Evolutionary conservation across 108 stramenopile genomes (phyloP), one percentile per base, ranked within the genome.

Genomic region (Pseudonitzschia multiseries): DNA sequence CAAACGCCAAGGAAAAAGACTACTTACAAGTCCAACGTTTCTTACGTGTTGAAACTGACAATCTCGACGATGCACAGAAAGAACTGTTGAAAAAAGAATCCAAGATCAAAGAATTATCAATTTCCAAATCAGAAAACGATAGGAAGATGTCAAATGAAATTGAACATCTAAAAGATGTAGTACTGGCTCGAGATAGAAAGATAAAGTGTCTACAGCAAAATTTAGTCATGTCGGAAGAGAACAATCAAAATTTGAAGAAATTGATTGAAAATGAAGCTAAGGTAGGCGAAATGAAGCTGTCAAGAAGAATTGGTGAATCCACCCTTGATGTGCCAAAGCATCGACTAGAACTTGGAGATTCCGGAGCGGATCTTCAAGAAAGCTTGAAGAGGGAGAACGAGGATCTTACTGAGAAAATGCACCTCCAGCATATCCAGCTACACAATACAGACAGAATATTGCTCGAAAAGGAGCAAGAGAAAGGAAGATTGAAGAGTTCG

Each of bases 351-450:
- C 4, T 14, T 15, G 6, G 15, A 22, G 29, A 28, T 10, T 14
- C 27, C 29, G 40, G 36, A 40, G 33, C 1, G n/a, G 26, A 31
- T 14, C 29, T 59, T 8, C 29, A 31, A n/a, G 17, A 59, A 28
- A 59, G 36, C n/a, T 21, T 62, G 32, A 62, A 62, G 36, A 29
- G 40, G 40, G 33, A 62, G 31, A 40, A 40, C 33, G 61, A 62
- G 32, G 12, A 31, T 33, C 31, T 62, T 13, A 10, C 17, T 4
- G n/a, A 46, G 46, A 51, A 51, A 41, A 29, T 41, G 21, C 18
- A 48, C 26, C 40, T 13, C 42, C 66, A 67, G 46, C 22, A 20
- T 13, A 67, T 67, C 43, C 66, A 67, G 44, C 66, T 48, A 43
- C 66, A 67, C 10, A 62, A 4, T 4, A 33, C 32, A 29, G 61